These are phyloP conservation scores for Xylariaceae sp. DNA, from an alignment of 2,329 filamentous ascomycete genomes.

Conservation along the genomic window DNA sequence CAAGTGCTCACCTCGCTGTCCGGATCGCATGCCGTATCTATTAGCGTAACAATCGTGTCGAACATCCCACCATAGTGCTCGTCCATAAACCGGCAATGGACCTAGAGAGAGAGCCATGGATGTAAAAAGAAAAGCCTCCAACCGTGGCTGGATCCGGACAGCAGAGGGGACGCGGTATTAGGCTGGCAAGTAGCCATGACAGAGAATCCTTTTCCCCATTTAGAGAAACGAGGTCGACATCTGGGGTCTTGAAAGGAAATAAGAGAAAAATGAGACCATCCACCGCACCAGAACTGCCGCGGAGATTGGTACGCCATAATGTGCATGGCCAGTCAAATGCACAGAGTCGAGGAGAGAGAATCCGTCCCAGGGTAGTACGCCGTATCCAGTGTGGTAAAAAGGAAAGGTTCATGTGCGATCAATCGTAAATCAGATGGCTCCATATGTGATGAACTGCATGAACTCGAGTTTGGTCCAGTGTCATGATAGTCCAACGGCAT, in stretches of 20 bases:
- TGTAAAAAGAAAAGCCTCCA: conserved; percentile 27
- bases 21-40: conserved; percentile 37
- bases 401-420: conserved; percentile 25
- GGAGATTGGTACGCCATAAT: conserved; percentile 26
- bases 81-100: conserved; percentile 27
- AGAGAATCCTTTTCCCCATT: conserved; percentile 27
- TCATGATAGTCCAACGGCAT: conserved; percentile 22
- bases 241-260: conserved; percentile 22
- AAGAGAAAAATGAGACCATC: too few relatives aligned
- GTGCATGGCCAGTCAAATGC: conserved; percentile 30
- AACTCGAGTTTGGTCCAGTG: conserved; percentile 20
- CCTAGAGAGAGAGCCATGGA: conserved; percentile 24
- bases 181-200: conserved; percentile 26
- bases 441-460: conserved; percentile 15
- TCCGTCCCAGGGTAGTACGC: conserved; percentile 26
- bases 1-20: conserved; percentile 51
- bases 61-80: conserved; percentile 28
- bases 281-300: conserved; percentile 26
- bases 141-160: conserved; percentile 35
- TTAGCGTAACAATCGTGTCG: conserved; percentile 29
- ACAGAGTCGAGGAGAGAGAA: conserved; percentile 27
- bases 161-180: conserved; percentile 32
- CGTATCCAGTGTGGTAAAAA: conserved; percentile 29
- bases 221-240: conserved; percentile 27
- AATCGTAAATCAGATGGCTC: conserved; percentile 24